Evolutionary conservation across 495 filamentous ascomycete species (phyloP), one percentile per base, ranked within the genome.

Genomic region (Beverwykella pulmonaria): DNA sequence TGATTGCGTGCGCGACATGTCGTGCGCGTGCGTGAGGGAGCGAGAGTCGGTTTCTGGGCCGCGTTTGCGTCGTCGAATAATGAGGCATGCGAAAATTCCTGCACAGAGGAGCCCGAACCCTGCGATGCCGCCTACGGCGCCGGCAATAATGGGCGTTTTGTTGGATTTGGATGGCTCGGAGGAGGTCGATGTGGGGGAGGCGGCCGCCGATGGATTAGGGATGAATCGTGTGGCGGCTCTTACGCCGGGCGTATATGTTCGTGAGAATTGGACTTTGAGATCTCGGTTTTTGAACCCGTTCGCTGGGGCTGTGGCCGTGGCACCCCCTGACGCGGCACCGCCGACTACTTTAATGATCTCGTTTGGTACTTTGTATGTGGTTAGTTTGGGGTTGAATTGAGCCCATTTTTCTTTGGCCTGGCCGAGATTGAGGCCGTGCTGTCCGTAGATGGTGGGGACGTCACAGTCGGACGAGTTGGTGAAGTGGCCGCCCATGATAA

Each of bases 401-500:
- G 74, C 75, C 80, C 81, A 83, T 53, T 65, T 74, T 22, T 73
- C 62, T 19, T 74, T 74, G 14, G 73, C 23, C 32, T 76, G 75
- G 29, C 79, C 80, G 0, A 82, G 67, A 46, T 81, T 75, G 14
- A 80, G 68, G 47, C 81, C 80, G 54, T 81, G 76, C 12, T 73
- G 74, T 20, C 74, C 73, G 72, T 76, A 77, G 26, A 77, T 63
- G 12, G 56, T 54, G n/a, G 71, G 68, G 12, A 65, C 49, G 64
- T 79, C 75, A 54, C 75, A 77, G 10, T 54, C 56, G 36, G 63
- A 67, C 27, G 59, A 49, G 26, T 75, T 66, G 17, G 76, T 75
- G 52, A 82, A 77, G 14, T 67, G 66, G 9, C 81, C 80, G 4
- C 81, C 80, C 27, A 79, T 77, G n/a, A 81, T 73, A n/a, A 81